Percentiles rank a stretch among this genome's conserved stretches.
Conservation (phyloP, 2,329 filamentous ascomycete species). For the Didymella pinodella region DNA sequence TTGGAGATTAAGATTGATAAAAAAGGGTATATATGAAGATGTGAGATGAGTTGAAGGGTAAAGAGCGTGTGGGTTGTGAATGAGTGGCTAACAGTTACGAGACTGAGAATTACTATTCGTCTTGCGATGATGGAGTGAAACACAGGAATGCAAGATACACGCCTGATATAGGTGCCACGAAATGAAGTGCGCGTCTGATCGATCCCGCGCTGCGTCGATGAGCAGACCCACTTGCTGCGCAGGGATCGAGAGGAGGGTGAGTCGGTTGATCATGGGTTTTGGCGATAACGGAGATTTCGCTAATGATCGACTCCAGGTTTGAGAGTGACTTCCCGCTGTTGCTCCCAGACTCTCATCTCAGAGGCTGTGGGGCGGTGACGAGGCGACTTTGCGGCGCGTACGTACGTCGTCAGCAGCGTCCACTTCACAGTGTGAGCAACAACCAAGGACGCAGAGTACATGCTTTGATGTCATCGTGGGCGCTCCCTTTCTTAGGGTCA, state of each 20-base stretch:
- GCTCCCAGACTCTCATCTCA: conserved; percentile 6
- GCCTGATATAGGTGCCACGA: conserved; percentile 19
- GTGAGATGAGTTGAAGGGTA: conserved; percentile 18
- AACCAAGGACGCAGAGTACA: conserved; percentile 1
- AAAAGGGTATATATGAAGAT: conserved; percentile 14
- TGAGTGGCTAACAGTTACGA: conserved; percentile 18
- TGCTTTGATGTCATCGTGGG: conserved; percentile 9
- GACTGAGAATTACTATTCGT: conserved; percentile 18
- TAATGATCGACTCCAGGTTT: conserved; percentile 20
- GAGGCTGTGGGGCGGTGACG: conserved; percentile 4
- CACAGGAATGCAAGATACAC: conserved; percentile 9
- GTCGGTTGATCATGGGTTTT: conserved; percentile 14
- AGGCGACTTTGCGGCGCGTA: conserved; percentile 5
- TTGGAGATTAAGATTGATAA: conserved; percentile 5
- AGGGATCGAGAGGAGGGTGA: conserved; percentile 9
- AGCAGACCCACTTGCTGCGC: conserved; percentile 9
- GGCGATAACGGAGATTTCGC: conserved; percentile 29
- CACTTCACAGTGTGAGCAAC: neutral
- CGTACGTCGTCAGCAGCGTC: conserved; percentile 3
- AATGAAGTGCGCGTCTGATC: conserved; percentile 18
- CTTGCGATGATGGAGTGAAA: conserved; percentile 14
- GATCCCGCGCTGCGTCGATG: conserved; percentile 8
- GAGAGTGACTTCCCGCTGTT: conserved; percentile 13
- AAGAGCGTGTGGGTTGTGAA: conserved; percentile 16
- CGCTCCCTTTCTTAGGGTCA: conserved; percentile 8